Evolutionary conservation across 2,329 filamentous ascomycete genomes (phyloP).

Genomic region (Epichloe sylvatica): DNA sequence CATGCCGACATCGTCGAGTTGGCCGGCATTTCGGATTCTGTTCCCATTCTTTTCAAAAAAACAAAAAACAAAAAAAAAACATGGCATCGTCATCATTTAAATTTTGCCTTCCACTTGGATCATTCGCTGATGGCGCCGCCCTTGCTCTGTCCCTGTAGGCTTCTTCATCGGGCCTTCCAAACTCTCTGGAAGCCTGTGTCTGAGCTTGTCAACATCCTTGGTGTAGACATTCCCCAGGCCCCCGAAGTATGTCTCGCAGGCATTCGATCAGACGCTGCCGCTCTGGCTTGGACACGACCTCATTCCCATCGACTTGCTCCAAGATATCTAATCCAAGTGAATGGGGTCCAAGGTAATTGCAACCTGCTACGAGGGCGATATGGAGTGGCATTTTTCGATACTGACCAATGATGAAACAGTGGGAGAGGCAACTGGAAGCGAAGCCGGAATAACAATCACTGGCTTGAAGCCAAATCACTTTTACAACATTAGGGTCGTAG

Average conservation of each 20-base stretch:
- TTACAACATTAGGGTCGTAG: conserved; percentile 87
- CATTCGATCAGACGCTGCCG: conserved; percentile 74
- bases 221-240: conserved; percentile 81
- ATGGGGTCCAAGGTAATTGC: conserved; percentile 70
- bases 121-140: neutral
- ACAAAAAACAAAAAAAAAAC: too few species aligned
- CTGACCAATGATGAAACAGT: conserved; percentile 34
- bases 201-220: conserved; percentile 77
- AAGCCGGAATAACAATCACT: conserved; percentile 65
- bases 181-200: conserved; percentile 85
- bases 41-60: neutral
- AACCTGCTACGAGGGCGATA: neutral
- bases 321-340: conserved; percentile 85
- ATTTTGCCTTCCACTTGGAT: neutral
- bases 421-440: conserved; percentile 54
- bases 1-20: neutral
- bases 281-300: conserved; percentile 79
- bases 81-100: too few species aligned
- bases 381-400: neutral
- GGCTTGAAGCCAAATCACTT: conserved; percentile 76
- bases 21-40: too few species aligned
- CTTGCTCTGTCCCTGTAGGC: conserved; percentile 34
- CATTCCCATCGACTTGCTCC: conserved; percentile 52
- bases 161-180: conserved; percentile 72
- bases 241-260: conserved; percentile 83